Evolutionary conservation across 768 basidiomycete genomes (phyloP).

Genomic region (Lentinula raphanica): DNA sequence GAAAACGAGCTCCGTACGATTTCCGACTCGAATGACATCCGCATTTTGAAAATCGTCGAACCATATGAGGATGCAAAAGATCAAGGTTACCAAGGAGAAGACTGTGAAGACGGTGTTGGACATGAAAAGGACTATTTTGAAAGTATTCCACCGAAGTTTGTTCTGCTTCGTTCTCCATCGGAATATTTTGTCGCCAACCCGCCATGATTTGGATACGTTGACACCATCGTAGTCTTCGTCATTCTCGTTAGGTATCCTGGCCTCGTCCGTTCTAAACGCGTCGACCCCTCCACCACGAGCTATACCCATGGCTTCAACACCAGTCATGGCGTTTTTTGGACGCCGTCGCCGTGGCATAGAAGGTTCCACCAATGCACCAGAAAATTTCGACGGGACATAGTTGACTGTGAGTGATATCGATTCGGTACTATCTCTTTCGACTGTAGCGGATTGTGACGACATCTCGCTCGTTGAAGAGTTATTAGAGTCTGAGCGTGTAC

Average conservation of each 20-base stretch:
- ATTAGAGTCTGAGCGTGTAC: not conserved
- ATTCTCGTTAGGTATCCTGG: slow-evolving; percentile 44
- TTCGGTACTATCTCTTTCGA: not conserved
- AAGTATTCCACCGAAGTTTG: slow-evolving; percentile 68
- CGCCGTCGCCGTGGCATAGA: slow-evolving; percentile 27
- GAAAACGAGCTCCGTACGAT: slow-evolving; percentile 59
- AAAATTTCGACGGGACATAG: slow-evolving; percentile 76
- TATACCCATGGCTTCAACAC: slow-evolving; percentile 41
- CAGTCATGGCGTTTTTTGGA: slow-evolving; percentile 26
- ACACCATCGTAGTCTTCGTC: slow-evolving; percentile 58
- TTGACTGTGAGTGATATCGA: slow-evolving; percentile 51
- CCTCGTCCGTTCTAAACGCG: slow-evolving; percentile 51
- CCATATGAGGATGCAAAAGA: slow-evolving; percentile 71
- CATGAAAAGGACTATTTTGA: slow-evolving; percentile 76
- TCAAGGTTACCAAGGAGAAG: slow-evolving; percentile 58
- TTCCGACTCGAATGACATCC: slow-evolving; percentile 69
- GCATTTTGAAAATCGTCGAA: slow-evolving; percentile 67
- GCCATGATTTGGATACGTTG: slow-evolving; percentile 20
- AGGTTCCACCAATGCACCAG: slow-evolving; percentile 38
- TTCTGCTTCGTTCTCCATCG: slow-evolving; percentile 21
- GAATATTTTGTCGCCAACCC: not conserved
- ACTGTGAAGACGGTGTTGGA: slow-evolving; percentile 56
- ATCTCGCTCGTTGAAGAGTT: not conserved
- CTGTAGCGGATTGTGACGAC: not conserved
- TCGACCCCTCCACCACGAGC: slow-evolving; percentile 62